phyloP scores from a whole-genome alignment of 192 early-diverging fungal genomes.

The Gamsiella multidivaricata region DNA sequence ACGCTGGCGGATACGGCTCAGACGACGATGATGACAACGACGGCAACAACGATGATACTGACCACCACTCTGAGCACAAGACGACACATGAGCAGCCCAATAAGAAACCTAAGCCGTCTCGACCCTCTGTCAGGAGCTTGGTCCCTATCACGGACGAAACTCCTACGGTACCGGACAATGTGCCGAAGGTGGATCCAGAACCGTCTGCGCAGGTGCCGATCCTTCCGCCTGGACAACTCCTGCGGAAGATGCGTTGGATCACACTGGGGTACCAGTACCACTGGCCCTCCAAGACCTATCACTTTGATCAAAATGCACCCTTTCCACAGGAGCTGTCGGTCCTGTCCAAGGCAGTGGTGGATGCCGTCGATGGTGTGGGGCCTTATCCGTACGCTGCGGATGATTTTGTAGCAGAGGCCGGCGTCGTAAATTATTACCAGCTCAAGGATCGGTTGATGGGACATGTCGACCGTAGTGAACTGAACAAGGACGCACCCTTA shows the following conservation, averaged over 20 bases:
- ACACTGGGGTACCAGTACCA: slow-evolving; percentile 85
- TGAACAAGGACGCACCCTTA: slow-evolving; percentile 85
- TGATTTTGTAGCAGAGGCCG: slow-evolving; percentile 83
- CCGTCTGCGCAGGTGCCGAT: slow-evolving; percentile 48
- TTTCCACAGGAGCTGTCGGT: slow-evolving; percentile 76
- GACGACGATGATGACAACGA: slow-evolving; percentile 45
- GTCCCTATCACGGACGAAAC: slow-evolving; percentile 37
- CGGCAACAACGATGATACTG: slow-evolving; percentile 29
- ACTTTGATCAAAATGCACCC: slow-evolving; percentile 69
- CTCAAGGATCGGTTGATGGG: slow-evolving; percentile 84
- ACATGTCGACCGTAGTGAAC: slow-evolving; percentile 93
- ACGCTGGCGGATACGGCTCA: slow-evolving; percentile 32
- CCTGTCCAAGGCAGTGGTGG: slow-evolving; percentile 75
- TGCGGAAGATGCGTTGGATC: slow-evolving; percentile 74
- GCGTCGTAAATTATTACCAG: slow-evolving; percentile 95
- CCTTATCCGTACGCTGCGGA: slow-evolving; percentile 67
- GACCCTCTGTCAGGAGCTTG: slow-evolving; percentile 25
- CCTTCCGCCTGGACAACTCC: slow-evolving; percentile 55
- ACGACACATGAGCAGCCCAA: slow-evolving; percentile 18
- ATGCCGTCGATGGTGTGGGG: slow-evolving; percentile 62
- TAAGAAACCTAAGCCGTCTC: slow-evolving; percentile 29
- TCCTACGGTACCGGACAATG: slow-evolving; percentile 25
- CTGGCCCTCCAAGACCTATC: slow-evolving; percentile 85
- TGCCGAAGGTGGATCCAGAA: slow-evolving; percentile 48
- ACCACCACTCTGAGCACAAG: slow-evolving; percentile 13